Conservation (phyloP, 2,329 filamentous ascomycete species). For the Diaporthe sp. region DNA sequence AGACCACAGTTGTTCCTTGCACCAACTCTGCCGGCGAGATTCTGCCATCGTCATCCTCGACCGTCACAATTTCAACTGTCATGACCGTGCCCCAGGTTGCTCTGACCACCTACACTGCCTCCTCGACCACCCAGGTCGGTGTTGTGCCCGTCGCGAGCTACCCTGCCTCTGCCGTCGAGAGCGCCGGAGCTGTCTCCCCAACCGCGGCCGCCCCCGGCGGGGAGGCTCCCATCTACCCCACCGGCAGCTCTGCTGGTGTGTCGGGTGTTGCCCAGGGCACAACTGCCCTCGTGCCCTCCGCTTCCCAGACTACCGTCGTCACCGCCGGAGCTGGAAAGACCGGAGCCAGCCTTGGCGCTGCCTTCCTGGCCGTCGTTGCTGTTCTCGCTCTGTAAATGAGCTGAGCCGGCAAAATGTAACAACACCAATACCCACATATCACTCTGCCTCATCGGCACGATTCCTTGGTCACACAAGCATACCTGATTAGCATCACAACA, state of each 20-base stretch:
- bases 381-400: constrained; percentile 60
- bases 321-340: constrained; percentile 52
- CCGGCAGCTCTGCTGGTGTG: constrained; percentile 44
- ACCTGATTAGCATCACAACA: constrained; percentile 36
- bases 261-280: constrained; percentile 50
- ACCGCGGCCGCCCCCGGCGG: constrained; percentile 45
- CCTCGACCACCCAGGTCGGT: constrained; percentile 52
- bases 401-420: constrained; percentile 16
- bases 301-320: constrained; percentile 50
- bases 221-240: constrained; percentile 44
- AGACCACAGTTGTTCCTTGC: constrained; percentile 67
- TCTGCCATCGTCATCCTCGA: constrained; percentile 54
- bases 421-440: constrained; percentile 22
- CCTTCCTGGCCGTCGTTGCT: constrained; percentile 60
- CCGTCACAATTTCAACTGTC: constrained; percentile 52
- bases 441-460: constrained; percentile 32
- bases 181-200: constrained; percentile 44
- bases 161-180: constrained; percentile 46
- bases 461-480: constrained; percentile 28
- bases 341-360: constrained; percentile 60
- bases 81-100: constrained; percentile 67
- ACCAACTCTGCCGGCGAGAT: constrained; percentile 61
- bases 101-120: constrained; percentile 57
- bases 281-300: constrained; percentile 50
- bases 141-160: constrained; percentile 58